phyloP scores from a whole-genome alignment of 176 grass and related monocot genomes.

The Stipa capillata region DNA sequence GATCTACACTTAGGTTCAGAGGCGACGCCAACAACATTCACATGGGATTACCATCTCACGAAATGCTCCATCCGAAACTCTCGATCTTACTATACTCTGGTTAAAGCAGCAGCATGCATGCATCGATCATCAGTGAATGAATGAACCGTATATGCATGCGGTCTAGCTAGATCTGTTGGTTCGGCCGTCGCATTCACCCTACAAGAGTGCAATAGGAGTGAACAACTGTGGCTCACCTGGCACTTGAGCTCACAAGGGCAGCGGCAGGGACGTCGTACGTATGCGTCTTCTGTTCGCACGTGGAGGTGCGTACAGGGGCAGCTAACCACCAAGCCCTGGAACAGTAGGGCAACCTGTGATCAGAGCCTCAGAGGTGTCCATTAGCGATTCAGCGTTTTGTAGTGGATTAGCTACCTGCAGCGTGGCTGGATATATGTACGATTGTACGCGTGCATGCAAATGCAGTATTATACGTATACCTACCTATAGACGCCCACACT shows the following conservation, averaged over 20 bases:
- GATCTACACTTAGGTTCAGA: too few relatives aligned
- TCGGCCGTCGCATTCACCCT: conserved; percentile 1
- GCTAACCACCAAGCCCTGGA: conserved; percentile 18
- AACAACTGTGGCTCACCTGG: background rate
- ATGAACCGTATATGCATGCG: background rate
- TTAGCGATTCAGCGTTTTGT: conserved; percentile 34
- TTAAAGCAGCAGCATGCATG: background rate
- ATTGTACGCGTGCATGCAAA: background rate
- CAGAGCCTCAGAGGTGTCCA: conserved; percentile 12
- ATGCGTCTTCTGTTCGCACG: conserved; percentile 22
- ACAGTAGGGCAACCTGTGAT: conserved; percentile 44
- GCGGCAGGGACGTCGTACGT: background rate
- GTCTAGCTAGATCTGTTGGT: background rate
- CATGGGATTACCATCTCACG: background rate
- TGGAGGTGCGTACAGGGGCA: background rate
- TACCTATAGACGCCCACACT: background rate
- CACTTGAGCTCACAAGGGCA: background rate
- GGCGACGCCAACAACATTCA: too few relatives aligned
- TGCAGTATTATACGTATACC: too few relatives aligned
- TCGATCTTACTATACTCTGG: too few relatives aligned
- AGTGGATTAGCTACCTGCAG: conserved; percentile 1
- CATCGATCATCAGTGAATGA: background rate
- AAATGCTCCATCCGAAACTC: background rate
- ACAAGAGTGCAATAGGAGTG: background rate
- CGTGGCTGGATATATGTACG: background rate